Percentiles rank a stretch among this genome's conserved stretches.
Evolutionary conservation across 768 basidiomycete species (phyloP).

Genomic region (Podaxis sp.): DNA sequence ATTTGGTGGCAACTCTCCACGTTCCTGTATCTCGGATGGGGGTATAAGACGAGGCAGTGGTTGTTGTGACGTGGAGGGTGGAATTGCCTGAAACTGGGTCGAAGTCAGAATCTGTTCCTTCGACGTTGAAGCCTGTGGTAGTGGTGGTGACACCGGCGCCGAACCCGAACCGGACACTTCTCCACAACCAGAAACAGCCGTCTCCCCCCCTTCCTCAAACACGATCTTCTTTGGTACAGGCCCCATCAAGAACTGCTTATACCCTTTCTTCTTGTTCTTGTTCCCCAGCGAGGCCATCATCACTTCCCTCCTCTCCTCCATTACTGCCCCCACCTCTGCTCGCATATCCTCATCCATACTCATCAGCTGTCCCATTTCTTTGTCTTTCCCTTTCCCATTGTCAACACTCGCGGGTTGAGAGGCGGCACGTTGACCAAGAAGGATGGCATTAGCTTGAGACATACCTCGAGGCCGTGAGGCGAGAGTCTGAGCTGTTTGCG

Average conservation of each 20-base stretch:
- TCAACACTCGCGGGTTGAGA: background rate
- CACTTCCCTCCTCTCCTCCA: slow-evolving; percentile 17
- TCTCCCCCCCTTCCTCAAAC: slow-evolving; percentile 31
- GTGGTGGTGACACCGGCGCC: background rate
- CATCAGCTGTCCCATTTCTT: slow-evolving; percentile 12
- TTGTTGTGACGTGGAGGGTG: slow-evolving; percentile 5
- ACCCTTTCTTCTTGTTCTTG: slow-evolving; percentile 75
- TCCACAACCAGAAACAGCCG: background rate
- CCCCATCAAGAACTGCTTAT: slow-evolving; percentile 47
- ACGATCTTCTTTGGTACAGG: slow-evolving; percentile 50
- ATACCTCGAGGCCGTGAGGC: slow-evolving; percentile 23
- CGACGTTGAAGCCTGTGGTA: background rate
- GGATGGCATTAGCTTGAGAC: slow-evolving; percentile 44
- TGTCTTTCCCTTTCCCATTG: slow-evolving; percentile 1
- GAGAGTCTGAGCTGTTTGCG: background rate
- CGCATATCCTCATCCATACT: slow-evolving; percentile 16
- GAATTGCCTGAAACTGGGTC: background rate
- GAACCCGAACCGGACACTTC: background rate
- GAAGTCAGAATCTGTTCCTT: background rate
- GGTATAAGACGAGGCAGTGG: slow-evolving; percentile 45
- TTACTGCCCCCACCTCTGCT: slow-evolving; percentile 11
- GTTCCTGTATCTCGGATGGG: slow-evolving; percentile 58
- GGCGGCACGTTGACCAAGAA: slow-evolving; percentile 29
- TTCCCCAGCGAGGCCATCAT: slow-evolving; percentile 60
- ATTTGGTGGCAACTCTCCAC: slow-evolving; percentile 51